Conservation (phyloP, 768 basidiomycete genomes). For the Lactifluus rugatus region DNA sequence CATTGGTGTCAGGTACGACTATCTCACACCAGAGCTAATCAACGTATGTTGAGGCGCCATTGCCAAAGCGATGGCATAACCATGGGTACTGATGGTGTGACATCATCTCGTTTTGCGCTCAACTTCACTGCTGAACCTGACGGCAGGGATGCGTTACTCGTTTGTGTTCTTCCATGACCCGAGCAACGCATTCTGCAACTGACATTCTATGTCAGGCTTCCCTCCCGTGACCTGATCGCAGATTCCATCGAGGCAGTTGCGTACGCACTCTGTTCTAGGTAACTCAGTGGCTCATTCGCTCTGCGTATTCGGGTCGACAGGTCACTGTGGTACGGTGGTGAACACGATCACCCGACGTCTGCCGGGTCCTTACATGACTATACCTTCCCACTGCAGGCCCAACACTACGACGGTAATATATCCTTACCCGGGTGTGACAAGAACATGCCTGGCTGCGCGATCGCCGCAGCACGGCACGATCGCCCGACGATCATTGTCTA, state of each 20-base stretch:
- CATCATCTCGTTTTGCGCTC: neutral
- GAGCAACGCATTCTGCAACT: neutral
- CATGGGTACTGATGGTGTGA: slow-evolving; percentile 77
- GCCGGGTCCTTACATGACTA: neutral
- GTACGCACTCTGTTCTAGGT: slow-evolving; percentile 11
- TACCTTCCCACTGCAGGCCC: slow-evolving; percentile 42
- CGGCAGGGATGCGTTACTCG: slow-evolving; percentile 79
- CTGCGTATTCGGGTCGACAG: slow-evolving; percentile 23
- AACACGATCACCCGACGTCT: neutral
- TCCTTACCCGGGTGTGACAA: slow-evolving; percentile 85
- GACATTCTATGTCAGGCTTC: slow-evolving; percentile 40
- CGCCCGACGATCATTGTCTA: slow-evolving; percentile 83
- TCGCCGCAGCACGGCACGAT: slow-evolving; percentile 80
- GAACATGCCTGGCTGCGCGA: slow-evolving; percentile 86
- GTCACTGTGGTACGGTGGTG: slow-evolving; percentile 41
- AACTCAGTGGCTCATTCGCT: neutral
- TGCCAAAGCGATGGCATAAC: slow-evolving; percentile 68
- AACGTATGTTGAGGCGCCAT: neutral
- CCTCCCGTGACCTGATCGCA: slow-evolving; percentile 82
- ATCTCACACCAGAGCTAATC: neutral
- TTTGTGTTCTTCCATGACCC: slow-evolving; percentile 29
- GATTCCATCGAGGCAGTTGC: slow-evolving; percentile 77
- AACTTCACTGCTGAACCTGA: neutral
- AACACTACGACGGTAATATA: slow-evolving; percentile 84
- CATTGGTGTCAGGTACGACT: slow-evolving; percentile 64